These are phyloP conservation scores for Colletotrichum musae DNA, from an alignment of 2,329 filamentous ascomycete species.

Conservation along the genomic window DNA sequence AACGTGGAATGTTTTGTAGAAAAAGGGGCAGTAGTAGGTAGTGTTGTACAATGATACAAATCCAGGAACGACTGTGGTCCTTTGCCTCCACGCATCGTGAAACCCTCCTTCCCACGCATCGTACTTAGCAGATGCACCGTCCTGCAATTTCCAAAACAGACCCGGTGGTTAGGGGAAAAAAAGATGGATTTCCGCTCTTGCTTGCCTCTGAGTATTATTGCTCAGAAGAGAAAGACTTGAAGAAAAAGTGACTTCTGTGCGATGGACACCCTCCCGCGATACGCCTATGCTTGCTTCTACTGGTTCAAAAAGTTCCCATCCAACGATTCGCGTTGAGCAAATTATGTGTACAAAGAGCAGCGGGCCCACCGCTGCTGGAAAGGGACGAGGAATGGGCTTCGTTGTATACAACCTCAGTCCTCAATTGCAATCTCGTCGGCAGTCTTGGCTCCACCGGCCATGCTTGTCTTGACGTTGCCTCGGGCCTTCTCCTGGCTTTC, in stretches of 20 bases:
- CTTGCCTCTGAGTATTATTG: neutral
- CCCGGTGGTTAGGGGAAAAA: neutral
- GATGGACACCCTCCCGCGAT: conserved; percentile 24
- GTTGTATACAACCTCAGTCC: conserved; percentile 48
- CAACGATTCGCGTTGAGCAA: conserved; percentile 18
- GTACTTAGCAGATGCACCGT: neutral
- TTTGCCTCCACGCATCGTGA: neutral
- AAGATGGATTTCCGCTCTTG: neutral
- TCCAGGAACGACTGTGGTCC: conserved; percentile 31
- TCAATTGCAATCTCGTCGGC: conserved; percentile 59
- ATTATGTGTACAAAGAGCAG: conserved; percentile 34
- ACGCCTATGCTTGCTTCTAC: conserved; percentile 39
- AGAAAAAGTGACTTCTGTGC: conserved; percentile 4
- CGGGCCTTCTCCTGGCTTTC: conserved; percentile 73
- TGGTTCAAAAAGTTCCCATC: conserved; percentile 20
- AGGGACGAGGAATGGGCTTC: neutral
- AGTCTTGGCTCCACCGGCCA: conserved; percentile 47
- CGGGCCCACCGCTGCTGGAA: neutral
- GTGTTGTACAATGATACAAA: conserved; percentile 27
- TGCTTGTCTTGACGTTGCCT: conserved; percentile 62
- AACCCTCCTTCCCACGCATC: too few species aligned
- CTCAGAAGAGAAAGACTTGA: neutral
- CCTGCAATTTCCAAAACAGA: conserved; percentile 1
- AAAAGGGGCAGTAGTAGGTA: neutral
- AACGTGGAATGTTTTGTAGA: conserved; percentile 23